phyloP scores from a whole-genome alignment of 1,284 basidiomycete genomes.

The Puccinia hordei region DNA sequence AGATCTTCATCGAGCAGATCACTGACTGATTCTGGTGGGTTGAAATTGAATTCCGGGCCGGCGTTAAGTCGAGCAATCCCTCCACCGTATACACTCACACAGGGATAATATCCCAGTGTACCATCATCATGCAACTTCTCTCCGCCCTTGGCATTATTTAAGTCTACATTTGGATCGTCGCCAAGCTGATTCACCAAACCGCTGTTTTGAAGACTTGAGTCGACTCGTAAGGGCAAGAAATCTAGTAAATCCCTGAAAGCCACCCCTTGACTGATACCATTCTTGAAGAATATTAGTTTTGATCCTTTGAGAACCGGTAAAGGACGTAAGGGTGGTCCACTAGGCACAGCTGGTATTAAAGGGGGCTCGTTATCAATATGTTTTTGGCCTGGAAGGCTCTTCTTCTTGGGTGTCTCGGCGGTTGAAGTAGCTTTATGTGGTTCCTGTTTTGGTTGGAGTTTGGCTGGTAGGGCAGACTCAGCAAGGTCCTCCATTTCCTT shows the following conservation, averaged over 20 bases:
- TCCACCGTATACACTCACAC: constrained; percentile 88
- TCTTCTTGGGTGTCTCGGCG: constrained; percentile 67
- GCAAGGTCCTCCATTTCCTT: constrained; percentile 82
- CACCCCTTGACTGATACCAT: constrained; percentile 79
- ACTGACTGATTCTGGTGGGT: constrained; percentile 63
- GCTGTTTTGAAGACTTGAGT: constrained; percentile 50
- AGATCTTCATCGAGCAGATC: neutral
- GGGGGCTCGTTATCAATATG: constrained; percentile 53
- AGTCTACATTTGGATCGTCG: constrained; percentile 10
- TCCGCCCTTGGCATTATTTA: constrained; percentile 56
- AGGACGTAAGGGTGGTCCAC: constrained; percentile 65
- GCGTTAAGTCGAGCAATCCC: constrained; percentile 82
- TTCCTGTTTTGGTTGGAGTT: constrained; percentile 52
- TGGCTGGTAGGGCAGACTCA: constrained; percentile 59
- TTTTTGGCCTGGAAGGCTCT: constrained; percentile 55
- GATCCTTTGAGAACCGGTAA: constrained; percentile 74
- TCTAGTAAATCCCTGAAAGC: constrained; percentile 90
- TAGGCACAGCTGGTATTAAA: constrained; percentile 49
- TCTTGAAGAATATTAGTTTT: constrained; percentile 84
- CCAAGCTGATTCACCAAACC: constrained; percentile 31
- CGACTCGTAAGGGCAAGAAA: constrained; percentile 77
- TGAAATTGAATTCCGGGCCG: constrained; percentile 78
- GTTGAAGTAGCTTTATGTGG: constrained; percentile 61
- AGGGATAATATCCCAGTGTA: constrained; percentile 89
- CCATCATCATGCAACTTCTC: constrained; percentile 90